Evolutionary conservation across 2,329 filamentous ascomycete genomes (phyloP).

Genomic region (Epichloe scottii): DNA sequence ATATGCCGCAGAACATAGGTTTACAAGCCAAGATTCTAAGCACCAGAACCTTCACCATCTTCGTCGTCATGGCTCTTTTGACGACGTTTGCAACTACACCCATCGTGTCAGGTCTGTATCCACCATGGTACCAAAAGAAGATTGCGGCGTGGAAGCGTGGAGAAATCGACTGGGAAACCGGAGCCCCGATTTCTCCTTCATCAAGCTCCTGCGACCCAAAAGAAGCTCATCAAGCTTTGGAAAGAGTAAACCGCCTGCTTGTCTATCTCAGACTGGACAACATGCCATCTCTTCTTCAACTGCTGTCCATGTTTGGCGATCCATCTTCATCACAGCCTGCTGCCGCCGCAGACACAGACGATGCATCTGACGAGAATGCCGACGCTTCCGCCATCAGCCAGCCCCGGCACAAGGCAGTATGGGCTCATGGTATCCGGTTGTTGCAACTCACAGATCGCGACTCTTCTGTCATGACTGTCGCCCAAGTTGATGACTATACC

Average conservation of each 20-base stretch:
- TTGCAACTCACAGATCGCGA: slow-evolving; percentile 83
- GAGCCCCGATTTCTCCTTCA: slow-evolving; percentile 8
- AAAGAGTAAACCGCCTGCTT: slow-evolving; percentile 48
- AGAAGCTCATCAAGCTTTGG: not conserved
- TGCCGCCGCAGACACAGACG: not conserved
- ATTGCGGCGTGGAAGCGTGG: slow-evolving; percentile 53
- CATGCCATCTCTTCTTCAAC: slow-evolving; percentile 67
- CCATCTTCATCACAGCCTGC: slow-evolving; percentile 12
- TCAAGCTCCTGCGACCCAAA: slow-evolving; percentile 7
- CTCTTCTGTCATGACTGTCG: slow-evolving; percentile 89
- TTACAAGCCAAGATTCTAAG: slow-evolving; percentile 73
- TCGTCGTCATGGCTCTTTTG: slow-evolving; percentile 84
- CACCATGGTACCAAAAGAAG: slow-evolving; percentile 45
- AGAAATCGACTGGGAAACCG: slow-evolving; percentile 72
- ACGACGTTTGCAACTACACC: slow-evolving; percentile 80
- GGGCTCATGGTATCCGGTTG: slow-evolving; percentile 75
- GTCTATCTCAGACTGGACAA: slow-evolving; percentile 79
- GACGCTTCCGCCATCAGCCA: not conserved
- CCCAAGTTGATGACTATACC: slow-evolving; percentile 63
- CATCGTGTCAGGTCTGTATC: slow-evolving; percentile 60
- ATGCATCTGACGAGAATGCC: slow-evolving; percentile 9
- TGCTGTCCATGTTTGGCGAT: slow-evolving; percentile 67
- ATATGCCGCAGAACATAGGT: slow-evolving; percentile 48
- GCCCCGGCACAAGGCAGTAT: slow-evolving; percentile 25
- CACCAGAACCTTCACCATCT: slow-evolving; percentile 76